phyloP scores from a whole-genome alignment of 257 asterid species.

The Vinca minor region DNA sequence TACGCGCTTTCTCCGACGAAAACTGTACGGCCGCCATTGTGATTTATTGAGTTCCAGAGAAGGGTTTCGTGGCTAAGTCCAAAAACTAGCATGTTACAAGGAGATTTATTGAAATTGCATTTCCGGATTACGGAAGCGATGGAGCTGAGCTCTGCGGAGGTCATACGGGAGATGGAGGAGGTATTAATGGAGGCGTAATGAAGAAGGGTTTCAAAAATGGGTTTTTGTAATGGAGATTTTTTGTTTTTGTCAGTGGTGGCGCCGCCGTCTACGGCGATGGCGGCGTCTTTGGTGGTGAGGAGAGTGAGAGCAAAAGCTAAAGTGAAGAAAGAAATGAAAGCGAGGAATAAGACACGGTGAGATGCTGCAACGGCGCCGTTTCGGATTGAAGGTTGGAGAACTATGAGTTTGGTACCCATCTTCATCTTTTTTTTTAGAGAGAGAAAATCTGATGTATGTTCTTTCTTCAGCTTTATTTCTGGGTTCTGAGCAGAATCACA shows the following conservation, averaged over 20 bases:
- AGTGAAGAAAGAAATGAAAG: slow-evolving; percentile 43
- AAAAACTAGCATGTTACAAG: slow-evolving; percentile 72
- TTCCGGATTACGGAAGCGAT: slow-evolving; percentile 53
- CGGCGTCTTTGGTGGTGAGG: slow-evolving; percentile 37
- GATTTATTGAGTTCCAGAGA: slow-evolving; percentile 68
- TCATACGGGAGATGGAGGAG: slow-evolving; percentile 35
- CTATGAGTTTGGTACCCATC: slow-evolving; percentile 51
- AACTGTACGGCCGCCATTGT: slow-evolving; percentile 68
- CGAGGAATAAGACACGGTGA: slow-evolving; percentile 47
- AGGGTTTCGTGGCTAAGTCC: slow-evolving; percentile 73
- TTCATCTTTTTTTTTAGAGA: slow-evolving; percentile 36
- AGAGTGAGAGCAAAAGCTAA: slow-evolving; percentile 53
- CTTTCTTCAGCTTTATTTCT: neutral
- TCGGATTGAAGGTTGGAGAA: slow-evolving; percentile 54
- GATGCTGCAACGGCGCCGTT: slow-evolving; percentile 26
- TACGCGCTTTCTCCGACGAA: slow-evolving; percentile 62
- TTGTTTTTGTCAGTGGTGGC: slow-evolving; percentile 2
- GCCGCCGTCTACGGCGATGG: slow-evolving; percentile 1
- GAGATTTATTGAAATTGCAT: slow-evolving; percentile 29
- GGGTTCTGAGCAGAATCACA: neutral
- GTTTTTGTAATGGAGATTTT: slow-evolving; percentile 28
- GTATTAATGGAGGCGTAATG: slow-evolving; percentile 57
- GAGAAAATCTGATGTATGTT: neutral
- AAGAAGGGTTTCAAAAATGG: slow-evolving; percentile 53
- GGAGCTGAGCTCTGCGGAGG: slow-evolving; percentile 38